phyloP scores from a whole-genome alignment of 2,329 filamentous ascomycete species.

The Lizonia empirigonia region DNA sequence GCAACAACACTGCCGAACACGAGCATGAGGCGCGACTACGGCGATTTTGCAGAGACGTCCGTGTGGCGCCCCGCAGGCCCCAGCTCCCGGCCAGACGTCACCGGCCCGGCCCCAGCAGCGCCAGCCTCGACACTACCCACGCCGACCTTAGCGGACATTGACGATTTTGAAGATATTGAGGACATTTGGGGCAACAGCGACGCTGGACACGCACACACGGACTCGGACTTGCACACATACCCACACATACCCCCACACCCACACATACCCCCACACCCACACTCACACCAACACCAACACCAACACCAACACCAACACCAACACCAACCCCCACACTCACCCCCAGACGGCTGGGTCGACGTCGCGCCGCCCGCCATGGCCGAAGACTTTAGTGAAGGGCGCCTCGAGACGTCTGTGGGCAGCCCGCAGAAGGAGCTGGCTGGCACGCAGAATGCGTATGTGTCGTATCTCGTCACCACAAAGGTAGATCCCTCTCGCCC shows the following conservation, averaged over 20 bases:
- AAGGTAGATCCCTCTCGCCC: slow-evolving; percentile 70
- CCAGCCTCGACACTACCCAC: slow-evolving; percentile 1
- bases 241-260: slow-evolving; percentile 3
- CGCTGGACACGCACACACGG: slow-evolving; percentile 4
- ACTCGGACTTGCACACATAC: neutral
- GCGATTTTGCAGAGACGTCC: neutral
- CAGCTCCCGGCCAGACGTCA: slow-evolving; percentile 2
- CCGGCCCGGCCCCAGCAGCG: slow-evolving; percentile 5
- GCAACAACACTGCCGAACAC: too few relatives aligned
- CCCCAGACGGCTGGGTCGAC: too few relatives aligned
- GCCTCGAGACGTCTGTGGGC: slow-evolving; percentile 81
- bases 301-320: slow-evolving; percentile 2
- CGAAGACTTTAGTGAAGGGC: slow-evolving; percentile 61
- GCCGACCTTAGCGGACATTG: too few relatives aligned
- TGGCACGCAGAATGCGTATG: slow-evolving; percentile 93
- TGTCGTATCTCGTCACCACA: slow-evolving; percentile 93
- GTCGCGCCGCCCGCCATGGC: too few relatives aligned
- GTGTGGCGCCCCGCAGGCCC: slow-evolving; percentile 7
- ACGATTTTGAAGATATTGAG: too few relatives aligned
- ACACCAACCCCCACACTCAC: neutral
- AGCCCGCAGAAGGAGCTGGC: slow-evolving; percentile 93
- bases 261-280: neutral
- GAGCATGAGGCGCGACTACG: neutral
- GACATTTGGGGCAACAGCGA: slow-evolving; percentile 4
- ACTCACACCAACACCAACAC: slow-evolving; percentile 1